Conservation (phyloP, 2,329 filamentous ascomycete species). For the Penicillium capsulatum region DNA sequence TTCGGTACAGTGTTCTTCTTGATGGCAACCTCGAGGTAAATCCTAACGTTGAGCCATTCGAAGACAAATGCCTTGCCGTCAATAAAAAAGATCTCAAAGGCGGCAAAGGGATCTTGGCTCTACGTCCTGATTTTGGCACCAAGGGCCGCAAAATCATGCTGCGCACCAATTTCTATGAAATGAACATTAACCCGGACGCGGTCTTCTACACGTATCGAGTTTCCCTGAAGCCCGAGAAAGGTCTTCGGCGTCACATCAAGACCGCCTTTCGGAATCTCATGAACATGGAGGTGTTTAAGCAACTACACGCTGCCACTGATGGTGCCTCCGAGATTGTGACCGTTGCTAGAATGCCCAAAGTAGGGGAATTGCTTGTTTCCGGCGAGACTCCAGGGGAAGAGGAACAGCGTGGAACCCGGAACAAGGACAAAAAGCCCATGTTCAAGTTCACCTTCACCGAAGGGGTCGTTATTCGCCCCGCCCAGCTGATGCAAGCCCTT, state of each 20-base stretch:
- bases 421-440: no score
- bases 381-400: no score
- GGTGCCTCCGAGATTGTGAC: conserved; percentile 12
- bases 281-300: conserved; percentile 8
- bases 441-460: no score
- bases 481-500: no score
- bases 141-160: conserved; percentile 4
- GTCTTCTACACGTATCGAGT: conserved; percentile 7
- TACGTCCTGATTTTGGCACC: conserved; percentile 18
- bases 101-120: neutral
- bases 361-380: no score
- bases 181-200: conserved; percentile 6
- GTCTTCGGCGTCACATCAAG: conserved; percentile 4
- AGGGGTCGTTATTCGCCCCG: no score
- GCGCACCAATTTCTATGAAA: conserved; percentile 17
- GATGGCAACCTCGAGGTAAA: neutral
- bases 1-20: neutral
- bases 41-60: neutral
- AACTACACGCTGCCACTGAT: conserved; percentile 13
- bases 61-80: neutral
- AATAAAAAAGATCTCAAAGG: neutral
- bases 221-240: neutral
- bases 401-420: no score
- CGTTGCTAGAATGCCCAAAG: neutral
- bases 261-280: no score